These are phyloP conservation scores for Ciborinia camelliae DNA, from an alignment of 2,329 filamentous ascomycete genomes.

Conservation along the genomic window DNA sequence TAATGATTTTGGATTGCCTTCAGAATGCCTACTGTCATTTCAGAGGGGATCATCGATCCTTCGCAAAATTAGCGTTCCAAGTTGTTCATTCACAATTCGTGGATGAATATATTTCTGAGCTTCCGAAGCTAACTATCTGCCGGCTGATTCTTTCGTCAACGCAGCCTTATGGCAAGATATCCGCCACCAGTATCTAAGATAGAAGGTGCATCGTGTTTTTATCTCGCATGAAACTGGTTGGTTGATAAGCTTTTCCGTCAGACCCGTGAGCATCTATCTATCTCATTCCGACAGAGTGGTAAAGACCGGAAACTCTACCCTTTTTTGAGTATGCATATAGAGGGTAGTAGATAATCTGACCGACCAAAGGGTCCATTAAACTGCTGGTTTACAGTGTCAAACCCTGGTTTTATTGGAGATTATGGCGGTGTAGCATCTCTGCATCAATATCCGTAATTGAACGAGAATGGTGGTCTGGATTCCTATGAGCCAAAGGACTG, in stretches of 20 bases:
- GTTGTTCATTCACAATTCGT: not conserved
- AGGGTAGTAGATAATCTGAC: not conserved
- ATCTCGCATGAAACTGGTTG: constrained; percentile 10
- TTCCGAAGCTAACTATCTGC: constrained; percentile 4
- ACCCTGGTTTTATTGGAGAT: not conserved
- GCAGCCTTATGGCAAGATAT: constrained; percentile 16
- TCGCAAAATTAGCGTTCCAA: not conserved
- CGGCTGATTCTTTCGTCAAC: constrained; percentile 5
- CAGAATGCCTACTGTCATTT: not conserved
- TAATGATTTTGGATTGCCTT: not conserved
- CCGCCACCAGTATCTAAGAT: constrained; percentile 1
- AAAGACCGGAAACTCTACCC: not conserved
- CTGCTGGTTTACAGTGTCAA: not conserved
- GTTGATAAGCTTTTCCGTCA: constrained; percentile 4
- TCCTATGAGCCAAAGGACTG: constrained; percentile 4
- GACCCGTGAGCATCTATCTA: not conserved
- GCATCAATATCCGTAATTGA: constrained; percentile 8
- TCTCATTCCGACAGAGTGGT: constrained; percentile 12
- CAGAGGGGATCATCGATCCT: not conserved
- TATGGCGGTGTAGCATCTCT: constrained; percentile 10
- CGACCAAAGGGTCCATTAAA: not conserved
- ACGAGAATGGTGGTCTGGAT: constrained; percentile 8
- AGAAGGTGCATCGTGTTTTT: not conserved
- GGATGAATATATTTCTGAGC: not conserved
- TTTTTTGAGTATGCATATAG: constrained; percentile 6